Conservation (phyloP, 495 filamentous ascomycete species). For the Penicillium malachiteum region DNA sequence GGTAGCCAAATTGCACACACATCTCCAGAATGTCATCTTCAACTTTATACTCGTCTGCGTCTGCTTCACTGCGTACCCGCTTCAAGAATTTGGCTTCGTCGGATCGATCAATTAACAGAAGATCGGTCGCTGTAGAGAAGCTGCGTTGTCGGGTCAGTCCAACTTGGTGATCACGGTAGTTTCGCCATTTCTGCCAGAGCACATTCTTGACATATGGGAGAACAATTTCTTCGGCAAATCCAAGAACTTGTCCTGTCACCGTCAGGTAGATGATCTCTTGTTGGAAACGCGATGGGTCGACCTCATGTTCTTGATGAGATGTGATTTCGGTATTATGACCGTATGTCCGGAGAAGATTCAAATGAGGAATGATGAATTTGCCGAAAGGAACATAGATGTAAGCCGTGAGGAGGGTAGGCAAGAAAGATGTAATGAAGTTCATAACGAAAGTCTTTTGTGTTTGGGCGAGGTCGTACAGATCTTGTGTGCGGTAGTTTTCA, state of each 20-base stretch:
- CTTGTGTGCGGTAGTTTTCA: constrained; percentile 89
- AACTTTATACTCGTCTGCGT: constrained; percentile 81
- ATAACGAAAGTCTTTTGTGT: constrained; percentile 90
- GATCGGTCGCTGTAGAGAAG: constrained; percentile 29
- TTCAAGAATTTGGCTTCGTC: constrained; percentile 75
- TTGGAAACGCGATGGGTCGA: constrained; percentile 77
- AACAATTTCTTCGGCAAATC: constrained; percentile 79
- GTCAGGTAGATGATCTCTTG: constrained; percentile 96
- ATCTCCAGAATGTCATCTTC: constrained; percentile 47
- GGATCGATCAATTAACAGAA: constrained; percentile 49
- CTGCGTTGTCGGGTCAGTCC: constrained; percentile 17
- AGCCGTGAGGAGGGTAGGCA: constrained; percentile 86
- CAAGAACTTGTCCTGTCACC: constrained; percentile 87
- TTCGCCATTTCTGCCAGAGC: constrained; percentile 38
- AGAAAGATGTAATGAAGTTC: constrained; percentile 94
- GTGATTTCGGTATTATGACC: constrained; percentile 23
- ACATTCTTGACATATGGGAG: constrained; percentile 79
- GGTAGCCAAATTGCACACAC: constrained; percentile 62
- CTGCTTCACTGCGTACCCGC: constrained; percentile 76
- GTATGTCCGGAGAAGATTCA: constrained; percentile 68
- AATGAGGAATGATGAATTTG: constrained; percentile 73
- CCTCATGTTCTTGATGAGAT: constrained; percentile 53
- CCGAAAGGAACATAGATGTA: constrained; percentile 97
- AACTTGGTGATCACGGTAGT: constrained; percentile 27
- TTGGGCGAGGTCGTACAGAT: constrained; percentile 75